A percentile compares a stretch with the other conserved stretches of the same genome.
These are phyloP conservation scores for Marasmius fiardii DNA, from an alignment of 1,284 basidiomycete species.

Conservation along the genomic window DNA sequence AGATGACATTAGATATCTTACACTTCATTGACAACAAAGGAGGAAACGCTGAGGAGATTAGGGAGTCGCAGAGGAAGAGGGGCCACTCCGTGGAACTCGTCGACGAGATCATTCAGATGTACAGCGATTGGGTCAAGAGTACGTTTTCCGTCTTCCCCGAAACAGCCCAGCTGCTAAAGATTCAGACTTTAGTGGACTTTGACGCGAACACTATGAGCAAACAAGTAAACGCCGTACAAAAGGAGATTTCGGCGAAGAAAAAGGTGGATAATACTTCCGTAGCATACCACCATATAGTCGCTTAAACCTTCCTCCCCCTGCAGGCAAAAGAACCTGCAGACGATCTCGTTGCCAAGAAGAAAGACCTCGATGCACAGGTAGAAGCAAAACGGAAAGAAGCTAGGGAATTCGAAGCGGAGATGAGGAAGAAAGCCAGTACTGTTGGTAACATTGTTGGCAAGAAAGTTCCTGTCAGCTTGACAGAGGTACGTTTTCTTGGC, in stretches of 20 bases:
- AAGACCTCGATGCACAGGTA: constrained; percentile 77
- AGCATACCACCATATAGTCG: too few species aligned
- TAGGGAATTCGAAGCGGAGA: constrained; percentile 73
- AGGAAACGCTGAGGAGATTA: constrained; percentile 90
- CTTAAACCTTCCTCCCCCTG: too few species aligned
- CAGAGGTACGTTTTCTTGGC: constrained; percentile 61
- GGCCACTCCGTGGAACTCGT: constrained; percentile 88
- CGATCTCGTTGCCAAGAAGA: constrained; percentile 81
- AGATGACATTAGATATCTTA: constrained; percentile 75
- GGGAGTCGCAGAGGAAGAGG: constrained; percentile 91
- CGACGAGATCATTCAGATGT: constrained; percentile 91
- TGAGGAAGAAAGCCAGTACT: constrained; percentile 77
- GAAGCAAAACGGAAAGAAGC: constrained; percentile 72
- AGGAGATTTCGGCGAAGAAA: constrained; percentile 92
- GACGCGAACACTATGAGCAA: constrained; percentile 79
- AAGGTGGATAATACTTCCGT: constrained; percentile 51
- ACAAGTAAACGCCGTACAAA: constrained; percentile 88
- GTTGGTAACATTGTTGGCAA: constrained; percentile 95
- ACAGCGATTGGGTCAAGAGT: constrained; percentile 92
- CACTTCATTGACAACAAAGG: constrained; percentile 85
- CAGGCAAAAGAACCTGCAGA: constrained; percentile 91
- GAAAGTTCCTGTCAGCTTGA: constrained; percentile 81
- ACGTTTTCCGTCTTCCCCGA: constrained; percentile 28
- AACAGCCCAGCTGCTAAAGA: not conserved
- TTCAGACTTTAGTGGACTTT: constrained; percentile 67